Conservation (phyloP, 257 asterid species). For the Solanum okadae region DNA sequence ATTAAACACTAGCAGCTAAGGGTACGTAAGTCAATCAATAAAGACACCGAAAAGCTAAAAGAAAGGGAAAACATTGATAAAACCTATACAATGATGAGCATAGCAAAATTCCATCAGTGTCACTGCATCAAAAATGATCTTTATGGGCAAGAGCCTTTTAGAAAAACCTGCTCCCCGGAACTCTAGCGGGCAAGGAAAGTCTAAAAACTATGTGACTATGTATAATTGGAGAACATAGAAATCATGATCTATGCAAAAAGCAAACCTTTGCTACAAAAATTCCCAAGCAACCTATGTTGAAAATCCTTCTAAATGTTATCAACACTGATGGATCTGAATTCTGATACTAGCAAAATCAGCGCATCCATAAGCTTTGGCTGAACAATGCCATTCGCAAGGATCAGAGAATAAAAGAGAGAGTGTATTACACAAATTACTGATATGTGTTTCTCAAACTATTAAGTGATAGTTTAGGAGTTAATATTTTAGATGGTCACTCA, state of each 20-base stretch:
- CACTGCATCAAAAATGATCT: too few relatives aligned
- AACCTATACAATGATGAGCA: constrained; percentile 29
- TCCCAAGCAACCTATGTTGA: constrained; percentile 22
- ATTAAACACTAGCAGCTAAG: constrained; percentile 29
- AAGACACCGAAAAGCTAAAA: neutral
- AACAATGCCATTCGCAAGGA: constrained; percentile 8
- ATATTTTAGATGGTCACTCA: too few relatives aligned
- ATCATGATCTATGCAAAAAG: constrained; percentile 22
- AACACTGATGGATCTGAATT: constrained; percentile 5
- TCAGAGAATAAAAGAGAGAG: neutral
- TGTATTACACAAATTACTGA: too few relatives aligned
- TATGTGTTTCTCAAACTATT: neutral
- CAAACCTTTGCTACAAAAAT: constrained; percentile 12
- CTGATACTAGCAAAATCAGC: neutral
- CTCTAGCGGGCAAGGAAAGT: constrained; percentile 5
- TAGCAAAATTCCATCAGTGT: constrained; percentile 15
- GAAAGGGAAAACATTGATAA: neutral
- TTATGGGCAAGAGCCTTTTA: constrained; percentile 8
- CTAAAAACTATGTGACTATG: constrained; percentile 11
- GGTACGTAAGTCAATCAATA: constrained; percentile 4
- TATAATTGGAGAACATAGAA: constrained; percentile 10
- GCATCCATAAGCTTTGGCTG: neutral
- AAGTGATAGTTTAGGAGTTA: too few relatives aligned
- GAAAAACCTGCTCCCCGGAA: constrained; percentile 18
- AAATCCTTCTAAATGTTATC: constrained; percentile 11